Evolutionary conservation across 1,139 yeast species (phyloP).

Genomic region (Candida frijolesensis): DNA sequence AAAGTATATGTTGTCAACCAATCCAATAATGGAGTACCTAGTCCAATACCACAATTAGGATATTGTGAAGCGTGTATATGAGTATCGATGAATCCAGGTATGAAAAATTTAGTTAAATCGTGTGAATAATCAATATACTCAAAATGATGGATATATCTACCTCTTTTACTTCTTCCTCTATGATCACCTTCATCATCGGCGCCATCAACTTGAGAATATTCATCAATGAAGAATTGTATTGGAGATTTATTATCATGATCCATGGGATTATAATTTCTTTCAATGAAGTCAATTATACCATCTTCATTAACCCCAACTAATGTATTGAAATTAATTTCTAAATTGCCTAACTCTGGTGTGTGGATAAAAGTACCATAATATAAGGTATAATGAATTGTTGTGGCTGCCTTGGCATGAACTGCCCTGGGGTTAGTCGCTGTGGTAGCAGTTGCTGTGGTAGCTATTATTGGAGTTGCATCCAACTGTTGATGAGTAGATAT

Average conservation of each 20-base stretch:
- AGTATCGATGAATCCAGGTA: constrained; percentile 94
- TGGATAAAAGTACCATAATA: constrained; percentile 43
- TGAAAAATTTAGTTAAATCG: constrained; percentile 52
- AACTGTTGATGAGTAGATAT: too few relatives aligned
- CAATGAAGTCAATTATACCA: constrained; percentile 37
- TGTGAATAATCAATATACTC: constrained; percentile 32
- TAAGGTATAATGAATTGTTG: constrained; percentile 28
- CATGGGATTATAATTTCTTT: constrained; percentile 17
- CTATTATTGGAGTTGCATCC: not conserved
- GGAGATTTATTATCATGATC: constrained; percentile 14
- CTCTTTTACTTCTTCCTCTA: too few relatives aligned
- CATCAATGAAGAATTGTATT: constrained; percentile 11
- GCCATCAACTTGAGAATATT: too few relatives aligned
- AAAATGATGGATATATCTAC: constrained; percentile 17
- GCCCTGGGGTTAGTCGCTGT: not conserved
- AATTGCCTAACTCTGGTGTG: constrained; percentile 31
- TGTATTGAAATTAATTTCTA: constrained; percentile 32
- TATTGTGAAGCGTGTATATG: constrained; percentile 97
- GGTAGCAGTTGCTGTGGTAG: constrained; percentile 7
- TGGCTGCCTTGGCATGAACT: constrained; percentile 19
- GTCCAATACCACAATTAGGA: constrained; percentile 92
- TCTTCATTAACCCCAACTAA: constrained; percentile 34
- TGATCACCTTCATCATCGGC: too few relatives aligned
- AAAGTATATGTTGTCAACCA: constrained; percentile 90
- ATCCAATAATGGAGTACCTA: constrained; percentile 79